Evolutionary conservation across 495 filamentous ascomycete species (phyloP), one percentile per base, ranked within the genome.

Genomic region (Bathelium albidoporum): DNA sequence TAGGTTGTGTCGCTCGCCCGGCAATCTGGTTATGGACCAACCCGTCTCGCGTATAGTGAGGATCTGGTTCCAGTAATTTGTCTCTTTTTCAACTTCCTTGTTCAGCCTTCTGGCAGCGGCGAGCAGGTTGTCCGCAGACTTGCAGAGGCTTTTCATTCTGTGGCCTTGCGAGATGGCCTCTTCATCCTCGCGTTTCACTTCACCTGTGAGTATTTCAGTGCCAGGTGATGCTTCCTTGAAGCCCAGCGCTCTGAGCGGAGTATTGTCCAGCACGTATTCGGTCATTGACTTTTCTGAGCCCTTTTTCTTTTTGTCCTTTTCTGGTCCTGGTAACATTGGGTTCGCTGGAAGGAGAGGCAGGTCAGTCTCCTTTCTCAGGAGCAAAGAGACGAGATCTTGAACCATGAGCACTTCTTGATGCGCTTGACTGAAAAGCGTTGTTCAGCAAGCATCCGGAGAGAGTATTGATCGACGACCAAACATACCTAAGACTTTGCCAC

Each of bases 1-100:
- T 32, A 97, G 76, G 1, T 85, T 86, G 69, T 90, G 83, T 41
- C 93, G 85, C 28, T 86, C 80, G 12, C 63, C 59, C 0, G 90
- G 89, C 28, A 91, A 69, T 28, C 87, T 80, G 67, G 83, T 90
- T 9, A 96, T 71, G 28, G 89, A 82, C 93, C 94, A 99, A 2
- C 91, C 89, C 32, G 86, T 85, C 49, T 91, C 83, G 65, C 86
- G 89, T 31, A 97, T 82, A 24, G 84, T 83, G 32, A 96, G 73
- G 0, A 96, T 82, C 69, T 96, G 84, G 58, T 86, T 79, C 95
- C 95, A 99, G 74, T 96, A 97, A 65, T 81, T 85, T 1, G 84
- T 85, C 73, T 99, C 95, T 14, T 83, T 81, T 34, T 79, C 75
- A 32, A 94, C 86, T 70, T 96, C 91, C 2, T 79, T 78, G 64